Percentiles rank a stretch among this genome's conserved stretches.
Evolutionary conservation across 352 stramenopile species (phyloP).

Genomic region (Phytopythium chamaehyphon): DNA sequence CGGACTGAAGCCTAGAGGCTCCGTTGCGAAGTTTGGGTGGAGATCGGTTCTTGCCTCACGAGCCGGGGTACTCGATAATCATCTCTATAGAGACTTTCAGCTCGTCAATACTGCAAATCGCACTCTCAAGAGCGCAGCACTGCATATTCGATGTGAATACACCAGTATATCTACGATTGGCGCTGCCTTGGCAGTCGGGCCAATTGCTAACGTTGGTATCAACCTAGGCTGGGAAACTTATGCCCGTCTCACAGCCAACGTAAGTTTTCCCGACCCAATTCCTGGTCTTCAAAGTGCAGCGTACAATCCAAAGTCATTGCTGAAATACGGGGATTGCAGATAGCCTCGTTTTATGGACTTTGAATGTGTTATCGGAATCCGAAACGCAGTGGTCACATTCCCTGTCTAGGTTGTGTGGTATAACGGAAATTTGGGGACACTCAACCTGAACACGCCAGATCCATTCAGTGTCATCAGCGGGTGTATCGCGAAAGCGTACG

Average conservation of each 20-base stretch:
- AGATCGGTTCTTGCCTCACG: not conserved
- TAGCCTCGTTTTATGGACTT: not conserved
- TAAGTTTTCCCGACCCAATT: not conserved
- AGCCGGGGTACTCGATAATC: not conserved
- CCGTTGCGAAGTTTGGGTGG: not conserved
- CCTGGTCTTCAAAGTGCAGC: not conserved
- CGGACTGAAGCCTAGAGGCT: not conserved
- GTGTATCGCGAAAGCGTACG: constrained; percentile 1
- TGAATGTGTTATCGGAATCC: not conserved
- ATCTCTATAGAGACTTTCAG: not conserved
- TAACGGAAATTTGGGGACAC: not conserved
- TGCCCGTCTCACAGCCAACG: not conserved
- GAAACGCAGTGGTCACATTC: not conserved
- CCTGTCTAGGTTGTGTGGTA: not conserved
- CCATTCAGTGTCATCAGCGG: not conserved
- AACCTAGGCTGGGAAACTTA: not conserved
- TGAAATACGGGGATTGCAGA: not conserved
- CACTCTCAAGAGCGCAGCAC: not conserved
- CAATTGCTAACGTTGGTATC: not conserved
- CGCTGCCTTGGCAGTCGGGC: not conserved
- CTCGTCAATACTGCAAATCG: constrained; percentile 1
- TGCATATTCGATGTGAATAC: not conserved
- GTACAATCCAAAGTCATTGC: not conserved
- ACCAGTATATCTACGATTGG: not conserved
- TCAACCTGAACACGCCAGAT: not conserved